phyloP scores from a whole-genome alignment of 176 grass and related monocot species.

The Thalia dealbata region DNA sequence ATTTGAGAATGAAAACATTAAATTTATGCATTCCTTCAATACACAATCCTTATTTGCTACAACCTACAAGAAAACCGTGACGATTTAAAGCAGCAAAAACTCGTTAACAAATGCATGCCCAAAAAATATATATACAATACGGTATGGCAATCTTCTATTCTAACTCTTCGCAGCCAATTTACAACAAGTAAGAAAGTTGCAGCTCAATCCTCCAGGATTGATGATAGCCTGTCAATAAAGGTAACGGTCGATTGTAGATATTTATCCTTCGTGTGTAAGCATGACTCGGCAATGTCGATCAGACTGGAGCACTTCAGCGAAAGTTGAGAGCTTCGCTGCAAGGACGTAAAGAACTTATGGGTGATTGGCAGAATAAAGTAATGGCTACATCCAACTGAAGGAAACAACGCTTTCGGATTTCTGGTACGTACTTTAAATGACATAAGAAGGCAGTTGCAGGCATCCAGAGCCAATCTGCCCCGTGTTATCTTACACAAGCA shows the following conservation, averaged over 20 bases:
- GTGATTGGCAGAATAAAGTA: neutral
- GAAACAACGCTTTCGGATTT: neutral
- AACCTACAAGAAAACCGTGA: too few species aligned
- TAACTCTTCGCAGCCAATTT: too few species aligned
- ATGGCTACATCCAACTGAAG: too few species aligned
- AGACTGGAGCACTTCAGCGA: constrained; percentile 6
- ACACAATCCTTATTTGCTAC: too few species aligned
- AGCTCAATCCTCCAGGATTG: neutral
- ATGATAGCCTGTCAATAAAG: neutral
- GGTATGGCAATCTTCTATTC: too few species aligned
- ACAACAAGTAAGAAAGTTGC: neutral
- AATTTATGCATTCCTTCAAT: too few species aligned
- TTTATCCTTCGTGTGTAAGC: constrained; percentile 6
- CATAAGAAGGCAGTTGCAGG: constrained; percentile 15
- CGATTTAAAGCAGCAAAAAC: too few species aligned
- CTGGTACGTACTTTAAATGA: constrained; percentile 5
- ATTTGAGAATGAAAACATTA: too few species aligned
- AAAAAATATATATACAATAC: too few species aligned
- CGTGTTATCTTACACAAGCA: constrained; percentile 7
- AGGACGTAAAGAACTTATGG: neutral
- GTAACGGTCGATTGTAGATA: constrained; percentile 9
- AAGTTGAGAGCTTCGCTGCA: constrained; percentile 5
- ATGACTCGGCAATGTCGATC: constrained; percentile 4
- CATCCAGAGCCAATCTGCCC: constrained; percentile 10
- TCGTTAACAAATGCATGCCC: too few species aligned